Base-by-base conservation (phyloP, 225 moss, liverwort and hornwort genomes). In the Marchantia paleacea region DNA sequence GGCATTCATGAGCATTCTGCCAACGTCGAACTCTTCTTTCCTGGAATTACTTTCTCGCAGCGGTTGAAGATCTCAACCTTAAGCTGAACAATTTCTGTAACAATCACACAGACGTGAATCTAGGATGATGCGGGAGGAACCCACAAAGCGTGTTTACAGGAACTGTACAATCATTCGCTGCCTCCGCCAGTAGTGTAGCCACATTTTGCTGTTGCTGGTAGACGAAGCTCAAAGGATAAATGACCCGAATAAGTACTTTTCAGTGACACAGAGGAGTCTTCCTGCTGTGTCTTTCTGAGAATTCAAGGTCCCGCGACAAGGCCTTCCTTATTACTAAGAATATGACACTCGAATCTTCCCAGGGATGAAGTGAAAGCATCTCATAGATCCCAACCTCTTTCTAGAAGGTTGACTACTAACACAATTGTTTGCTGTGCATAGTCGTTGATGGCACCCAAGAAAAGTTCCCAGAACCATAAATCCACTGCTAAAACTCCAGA, bases 401-500 rank as follows among this genome's bases (percentile, higher is more conserved):
- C 97, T 7, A 97, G 90, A 28, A 97, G 80, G 58, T 90, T 80
- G 18, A 92, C 93, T 6, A 95, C 90, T 25, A 90, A 86, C 7
- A 83, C 61, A 73, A 99, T 80, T 7, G 89, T 87, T 47, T 89
- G 86, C 79, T 95, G 86, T 20, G 91, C 85, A 80, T 90, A 93
- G 25, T 95, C 91, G 75, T 91, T 92, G 80, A 92, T 85, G 47
- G 93, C 89, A 60, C 91, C 88, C 57, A 99, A 80, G 76, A 95
- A 87, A 12, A 99, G 90, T 86, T 99, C 97, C 97, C 97, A 95
- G 88, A 94, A 97, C 89, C 95, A 97, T 14, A 99, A 86, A 73
- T 99, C 97, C 77, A 99, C 82, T 4, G 97, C 97, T 52, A 93
- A 80, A 13, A 90, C 86, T 11, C 69, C 87, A n/a, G 97, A 95